Percentiles rank a stretch among this genome's conserved stretches.
These are phyloP conservation scores for Rhododendron kiyosumense DNA, from an alignment of 148 eudicot species.

Conservation along the genomic window DNA sequence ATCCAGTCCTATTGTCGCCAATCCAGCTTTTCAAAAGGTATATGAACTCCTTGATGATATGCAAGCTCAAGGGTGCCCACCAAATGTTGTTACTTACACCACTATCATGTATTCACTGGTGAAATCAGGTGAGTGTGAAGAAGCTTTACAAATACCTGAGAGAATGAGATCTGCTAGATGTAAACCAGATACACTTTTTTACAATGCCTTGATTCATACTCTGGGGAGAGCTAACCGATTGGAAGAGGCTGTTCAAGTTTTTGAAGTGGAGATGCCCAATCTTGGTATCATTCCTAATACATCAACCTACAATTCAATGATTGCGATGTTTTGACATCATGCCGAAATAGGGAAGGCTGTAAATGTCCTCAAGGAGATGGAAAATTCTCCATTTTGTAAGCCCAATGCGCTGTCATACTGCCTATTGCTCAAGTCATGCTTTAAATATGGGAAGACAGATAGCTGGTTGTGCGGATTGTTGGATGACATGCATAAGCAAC, in stretches of 20 bases:
- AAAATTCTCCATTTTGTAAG: conserved; percentile 41
- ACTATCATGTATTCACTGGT: conserved; percentile 59
- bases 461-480: conserved; percentile 39
- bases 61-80: conserved; percentile 56
- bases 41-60: conserved; percentile 72
- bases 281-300: conserved; percentile 47
- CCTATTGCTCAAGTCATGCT: conserved; percentile 67
- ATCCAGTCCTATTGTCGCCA: conserved; percentile 64
- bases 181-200: conserved; percentile 66
- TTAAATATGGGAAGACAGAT: conserved; percentile 39
- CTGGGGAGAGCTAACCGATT: conserved; percentile 56
- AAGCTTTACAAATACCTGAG: conserved; percentile 55
- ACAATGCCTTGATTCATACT: conserved; percentile 68
- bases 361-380: conserved; percentile 43
- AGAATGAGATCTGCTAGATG: conserved; percentile 49
- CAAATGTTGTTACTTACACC: conserved; percentile 80
- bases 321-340: conserved; percentile 61
- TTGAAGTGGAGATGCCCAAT: conserved; percentile 60
- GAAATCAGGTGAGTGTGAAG: conserved; percentile 46
- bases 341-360: conserved; percentile 49
- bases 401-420: conserved; percentile 70
- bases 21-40: conserved; percentile 47
- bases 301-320: conserved; percentile 77
- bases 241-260: conserved; percentile 51
- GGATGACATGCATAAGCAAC: conserved; percentile 71